Evolutionary conservation across 257 asterid species (phyloP).

Genomic region (Solanum ossicruentum): DNA sequence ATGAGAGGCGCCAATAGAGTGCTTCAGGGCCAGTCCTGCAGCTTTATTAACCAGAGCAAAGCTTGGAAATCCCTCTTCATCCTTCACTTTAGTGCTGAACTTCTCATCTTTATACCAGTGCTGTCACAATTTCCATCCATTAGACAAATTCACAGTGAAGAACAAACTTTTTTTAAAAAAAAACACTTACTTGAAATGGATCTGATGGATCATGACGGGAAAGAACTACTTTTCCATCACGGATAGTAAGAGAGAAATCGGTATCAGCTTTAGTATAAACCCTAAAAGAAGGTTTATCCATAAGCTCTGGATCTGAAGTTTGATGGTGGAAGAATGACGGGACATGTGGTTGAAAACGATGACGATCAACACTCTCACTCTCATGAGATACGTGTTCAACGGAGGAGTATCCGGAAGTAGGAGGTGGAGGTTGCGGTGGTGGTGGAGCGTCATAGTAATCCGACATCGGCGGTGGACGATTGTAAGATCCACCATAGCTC

Average conservation of each 20-base stretch:
- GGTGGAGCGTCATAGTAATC: constrained; percentile 4
- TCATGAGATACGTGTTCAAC: constrained; percentile 15
- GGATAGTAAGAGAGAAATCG: constrained; percentile 52
- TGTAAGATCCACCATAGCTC: neutral
- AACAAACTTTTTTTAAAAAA: neutral
- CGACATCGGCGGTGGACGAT: neutral
- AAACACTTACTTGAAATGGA: constrained; percentile 36
- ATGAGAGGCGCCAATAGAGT: constrained; percentile 41
- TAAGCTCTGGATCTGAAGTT: constrained; percentile 8
- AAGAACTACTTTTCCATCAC: constrained; percentile 63
- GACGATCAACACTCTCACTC: neutral
- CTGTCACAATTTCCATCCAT: constrained; percentile 12
- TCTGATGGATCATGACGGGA: constrained; percentile 57
- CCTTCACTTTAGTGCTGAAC: constrained; percentile 56
- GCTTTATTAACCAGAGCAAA: constrained; percentile 66
- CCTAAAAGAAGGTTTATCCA: constrained; percentile 47
- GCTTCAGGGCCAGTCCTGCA: constrained; percentile 60
- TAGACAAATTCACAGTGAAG: neutral
- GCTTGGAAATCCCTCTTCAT: constrained; percentile 65
- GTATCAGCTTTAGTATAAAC: constrained; percentile 54
- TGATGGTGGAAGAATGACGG: constrained; percentile 21
- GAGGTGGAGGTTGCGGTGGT: constrained; percentile 4
- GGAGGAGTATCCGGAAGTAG: neutral
- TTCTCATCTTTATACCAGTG: constrained; percentile 68
- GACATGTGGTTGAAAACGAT: constrained; percentile 11